These are phyloP conservation scores for Hibiscus syriacus DNA, from an alignment of 345 rosid genomes.

Conservation along the genomic window DNA sequence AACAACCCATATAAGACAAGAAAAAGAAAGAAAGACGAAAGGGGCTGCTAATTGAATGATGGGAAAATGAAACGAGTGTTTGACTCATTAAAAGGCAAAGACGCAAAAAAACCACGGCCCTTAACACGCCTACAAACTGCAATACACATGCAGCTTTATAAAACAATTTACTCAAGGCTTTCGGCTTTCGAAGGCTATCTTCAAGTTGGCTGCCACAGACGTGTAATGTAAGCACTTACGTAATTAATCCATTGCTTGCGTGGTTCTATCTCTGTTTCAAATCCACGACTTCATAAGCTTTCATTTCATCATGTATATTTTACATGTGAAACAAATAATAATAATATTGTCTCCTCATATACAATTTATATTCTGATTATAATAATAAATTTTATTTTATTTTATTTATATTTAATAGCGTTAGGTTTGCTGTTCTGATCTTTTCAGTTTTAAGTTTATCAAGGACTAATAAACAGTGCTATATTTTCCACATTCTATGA, in stretches of 20 bases:
- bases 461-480: too few relatives aligned
- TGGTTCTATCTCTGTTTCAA: background rate
- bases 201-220: background rate
- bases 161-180: background rate
- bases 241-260: too few relatives aligned
- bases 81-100: background rate
- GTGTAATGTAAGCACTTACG: background rate
- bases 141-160: background rate
- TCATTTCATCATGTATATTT: background rate
- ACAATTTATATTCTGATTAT: too few relatives aligned
- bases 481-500: too few relatives aligned
- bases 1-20: too few relatives aligned
- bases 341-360: background rate
- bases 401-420: too few relatives aligned
- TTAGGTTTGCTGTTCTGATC: too few relatives aligned
- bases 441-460: too few relatives aligned
- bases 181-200: too few relatives aligned
- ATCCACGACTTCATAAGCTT: background rate
- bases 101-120: background rate
- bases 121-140: background rate
- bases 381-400: too few relatives aligned
- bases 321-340: background rate
- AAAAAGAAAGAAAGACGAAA: too few relatives aligned
- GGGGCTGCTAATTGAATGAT: background rate
- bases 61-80: background rate